Evolutionary conservation across 2,329 filamentous ascomycete genomes (phyloP), one percentile per base, ranked within the genome.

Genomic region (Magnaporthiopsis poae): DNA sequence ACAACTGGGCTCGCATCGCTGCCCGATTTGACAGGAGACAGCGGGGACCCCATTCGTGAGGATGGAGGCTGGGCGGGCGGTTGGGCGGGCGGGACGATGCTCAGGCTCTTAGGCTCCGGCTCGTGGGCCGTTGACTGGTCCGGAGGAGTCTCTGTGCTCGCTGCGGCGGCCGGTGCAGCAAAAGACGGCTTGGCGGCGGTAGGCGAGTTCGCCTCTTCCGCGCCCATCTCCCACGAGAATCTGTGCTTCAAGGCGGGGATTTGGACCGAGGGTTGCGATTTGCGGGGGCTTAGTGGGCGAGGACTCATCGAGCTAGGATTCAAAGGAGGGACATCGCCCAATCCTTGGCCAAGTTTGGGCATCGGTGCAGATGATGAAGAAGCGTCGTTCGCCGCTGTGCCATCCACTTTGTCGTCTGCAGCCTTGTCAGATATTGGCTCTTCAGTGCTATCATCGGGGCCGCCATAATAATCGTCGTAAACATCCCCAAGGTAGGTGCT

Each of bases 391-490:
- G 39, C 33, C 56, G 39, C 33, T 29, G 15, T n/a, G 5, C 9
- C 12, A 12, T 15, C 61, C 52, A 1, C 15, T 46, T 8, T 35
- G 62, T 29, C 3, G 13, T 31, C 11, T 46, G 36, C 66, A 8
- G 66, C 46, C 25, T 52, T 31, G 5, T 62, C 52, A 5, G 29
- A 27, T 9, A 36, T 61, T 21, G 25, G 11, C 25, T 63, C 62
- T 8, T 69, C 70, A 9, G 63, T 64, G 62, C 78, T 79, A 60
- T 82, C 80, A 61, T 80, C 81, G 11, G 82, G 79, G 2, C 81
- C 81, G 82, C 87, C 60, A 31, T 65, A 88, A 72, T 90, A 90
- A 70, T 84, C 86, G 67, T 88, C 88, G 71, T 90, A 90, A 61
- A 89, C 87, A 68, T 82, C 82, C 0, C 86, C 83, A 2, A 89